A percentile compares a stretch with the other conserved stretches of the same genome.
Conservation (phyloP, 345 rosid species). For the Gossypium stocksii region DNA sequence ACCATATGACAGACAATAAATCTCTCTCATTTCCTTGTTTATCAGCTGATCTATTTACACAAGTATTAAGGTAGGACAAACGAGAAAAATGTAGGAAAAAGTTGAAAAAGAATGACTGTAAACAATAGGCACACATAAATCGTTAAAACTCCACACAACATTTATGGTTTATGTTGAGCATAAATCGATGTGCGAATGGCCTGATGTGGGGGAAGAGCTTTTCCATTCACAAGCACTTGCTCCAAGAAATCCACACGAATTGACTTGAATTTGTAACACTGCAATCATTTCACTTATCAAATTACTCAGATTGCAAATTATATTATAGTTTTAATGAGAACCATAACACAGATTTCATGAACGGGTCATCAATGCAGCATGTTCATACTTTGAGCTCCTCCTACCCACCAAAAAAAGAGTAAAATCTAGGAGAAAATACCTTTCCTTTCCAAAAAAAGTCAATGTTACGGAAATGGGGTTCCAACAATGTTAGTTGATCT, state of each 20-base stretch:
- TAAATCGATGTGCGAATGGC: conserved; percentile 38
- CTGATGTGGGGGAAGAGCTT: conserved; percentile 32
- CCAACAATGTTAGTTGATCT: conserved; percentile 46
- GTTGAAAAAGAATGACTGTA: no score
- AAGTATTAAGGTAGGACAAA: background rate
- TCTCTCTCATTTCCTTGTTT: background rate
- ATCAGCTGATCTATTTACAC: background rate
- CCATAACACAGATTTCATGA: no score
- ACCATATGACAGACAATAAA: background rate
- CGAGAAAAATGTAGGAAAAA: no score
- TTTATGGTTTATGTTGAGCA: conserved; percentile 69
- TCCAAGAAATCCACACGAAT: conserved; percentile 63
- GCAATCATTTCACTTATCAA: conserved; percentile 12
- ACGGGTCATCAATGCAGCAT: background rate
- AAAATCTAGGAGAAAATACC: conserved; percentile 29
- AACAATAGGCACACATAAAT: background rate
- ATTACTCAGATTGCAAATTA: no score
- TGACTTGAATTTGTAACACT: conserved; percentile 51
- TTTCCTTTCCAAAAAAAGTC: conserved; percentile 62
- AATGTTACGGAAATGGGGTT: conserved; percentile 36
- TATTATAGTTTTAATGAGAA: no score
- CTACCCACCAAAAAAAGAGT: background rate
- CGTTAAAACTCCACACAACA: background rate
- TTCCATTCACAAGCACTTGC: conserved; percentile 63
- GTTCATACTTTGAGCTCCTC: background rate